Evolutionary conservation across 2,329 filamentous ascomycete species (phyloP), one percentile per base, ranked within the genome.

Genomic region (Emergomyces orientalis): DNA sequence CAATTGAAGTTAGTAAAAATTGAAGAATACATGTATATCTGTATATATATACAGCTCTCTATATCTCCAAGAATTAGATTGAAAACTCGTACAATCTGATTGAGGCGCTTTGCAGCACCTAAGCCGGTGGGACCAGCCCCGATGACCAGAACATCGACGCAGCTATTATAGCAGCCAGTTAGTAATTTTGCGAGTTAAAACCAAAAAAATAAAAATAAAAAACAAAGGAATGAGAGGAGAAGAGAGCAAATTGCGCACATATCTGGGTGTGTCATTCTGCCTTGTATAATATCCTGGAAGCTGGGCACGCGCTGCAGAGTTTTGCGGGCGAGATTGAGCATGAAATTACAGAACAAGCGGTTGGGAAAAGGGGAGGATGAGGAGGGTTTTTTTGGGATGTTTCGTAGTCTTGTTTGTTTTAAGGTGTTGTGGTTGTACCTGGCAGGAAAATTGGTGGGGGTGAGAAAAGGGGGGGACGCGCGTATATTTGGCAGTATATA

Each of bases 71-170:
- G 32, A 7, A 32, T 19, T 19, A n/a, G 8, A 22, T 22, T 19
- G 25, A 47, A 41, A 4, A 11, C 19, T n/a, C 88, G 70, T 83
- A 97, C 94, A 74, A 97, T 87, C 80, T 99, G 94, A 79, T 97
- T 89, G 69, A 99, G 86, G 76, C 94, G 90, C 84, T 99, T 99
- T 72, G 94, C 94, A 76, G 94, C 94, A 83, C 94, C 94, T 71
- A 97, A 86, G 80, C 94, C 94, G 74, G 94, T 97, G 72, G 94
- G 94, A 75, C 94, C 94, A 80, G 93, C 93, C 75, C 94, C 94
- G 81, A 97, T 97, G 78, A 99, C 87, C 75, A 99, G 90, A 71
- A 99, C 89, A 80, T 99, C 94, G 76, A 97, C 91, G 74, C 91
- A 88, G 78, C 91, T 95, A 77, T 95, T 95, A 77, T 61, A 71